Base-by-base conservation (phyloP, 2,329 filamentous ascomycete genomes). In the Aspergillus candidus region DNA sequence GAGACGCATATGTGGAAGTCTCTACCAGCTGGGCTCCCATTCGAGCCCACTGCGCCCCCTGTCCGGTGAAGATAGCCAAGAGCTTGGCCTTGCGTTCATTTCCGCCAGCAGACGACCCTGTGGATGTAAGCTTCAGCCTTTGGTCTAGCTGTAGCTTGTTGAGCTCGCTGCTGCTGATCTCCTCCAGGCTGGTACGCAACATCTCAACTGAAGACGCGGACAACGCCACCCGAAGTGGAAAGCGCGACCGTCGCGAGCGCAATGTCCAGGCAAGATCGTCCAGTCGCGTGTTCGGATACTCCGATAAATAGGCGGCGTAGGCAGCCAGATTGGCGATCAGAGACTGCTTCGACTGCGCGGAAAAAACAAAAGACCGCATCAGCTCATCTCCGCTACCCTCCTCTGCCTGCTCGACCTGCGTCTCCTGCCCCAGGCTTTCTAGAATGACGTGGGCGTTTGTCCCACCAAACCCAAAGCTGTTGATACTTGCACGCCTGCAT, bases 31-130 rank as follows among this genome's bases (percentile, higher is more conserved):
- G 29, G 10, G 29, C 11, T 8, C 50, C 55, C 56, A 58, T 57
- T 7, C 32, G 22, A 4, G 50, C 17, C 55, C 55, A 58, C 29
- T 58, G 57, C 0, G 55, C 49, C 4, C 57, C 57, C 31, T 60
- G 56, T 0, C 55, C 56, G 2, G 52, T 57, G 32, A 59, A 59
- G 6, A 57, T 36, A 15, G 49, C 56, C 6, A 61, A 35, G 3
- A 38, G 40, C 5, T 42, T 47, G 11, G 22, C 13, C 4, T 32
- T 18, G 4, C 15, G 32, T 6, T 11, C 18, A 12, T 38, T 44
- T 12, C 41, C 36, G 36, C 4, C 38, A 13, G 6, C 17, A 8
- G 6, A 14, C 15, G 6, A 5, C 18, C 18, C 18, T 18, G 18
- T 18, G 18, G 18, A 4, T 18, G 18, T 18, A 6, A 18, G 18